Base-by-base conservation (phyloP, 495 filamentous ascomycete genomes). In the Diplogelasinospora grovesii region DNA sequence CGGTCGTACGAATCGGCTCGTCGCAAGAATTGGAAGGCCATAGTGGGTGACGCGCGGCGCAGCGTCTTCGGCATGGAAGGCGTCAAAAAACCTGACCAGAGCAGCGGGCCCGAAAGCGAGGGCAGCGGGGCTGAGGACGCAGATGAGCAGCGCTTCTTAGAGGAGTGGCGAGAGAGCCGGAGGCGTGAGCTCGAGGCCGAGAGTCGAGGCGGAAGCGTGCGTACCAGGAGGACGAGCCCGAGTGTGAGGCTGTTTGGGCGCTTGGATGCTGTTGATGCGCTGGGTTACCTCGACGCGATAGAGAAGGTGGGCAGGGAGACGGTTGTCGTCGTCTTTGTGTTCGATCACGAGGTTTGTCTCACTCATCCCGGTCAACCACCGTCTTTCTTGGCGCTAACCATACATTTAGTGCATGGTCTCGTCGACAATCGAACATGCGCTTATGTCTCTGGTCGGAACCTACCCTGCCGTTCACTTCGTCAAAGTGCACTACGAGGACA, bases 311-410 rank as follows among this genome's bases (percentile, higher is more conserved):
- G 77, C 26, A 61, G 79, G 14, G 88, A 89, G 32, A 88, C 86
- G 0, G 72, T 87, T 8, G 89, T 97, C n/a, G 86, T 96, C 3
- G 92, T 98, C 15, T 88, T 86, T 57, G 85, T 98, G 42, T 95
- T 89, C 61, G 88, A 97, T 56, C 81, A 86, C 44, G 68, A 84
- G 75, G 90, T 95, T 74, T 52, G 77, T 64, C 25, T 33, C 38
- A 31, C 39, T 28, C 36, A 10, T 10, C 16, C 40, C 43, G 2
- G 30, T 41, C n/a, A 34, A 33, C 13, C 18, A 24, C 13, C 23
- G 32, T 8, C 21, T 13, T 19, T 32, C 15, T 13, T 41, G 24
- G 4, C 39, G 48, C 60, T 57, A 42, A 47, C 39, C 23, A n/a
- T 28, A 5, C 20, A 22, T 23, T 37, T 54, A 95, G 89, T 88